Evolutionary conservation across 2,329 filamentous ascomycete species (phyloP).

Genomic region (Sporothrix protearum): DNA sequence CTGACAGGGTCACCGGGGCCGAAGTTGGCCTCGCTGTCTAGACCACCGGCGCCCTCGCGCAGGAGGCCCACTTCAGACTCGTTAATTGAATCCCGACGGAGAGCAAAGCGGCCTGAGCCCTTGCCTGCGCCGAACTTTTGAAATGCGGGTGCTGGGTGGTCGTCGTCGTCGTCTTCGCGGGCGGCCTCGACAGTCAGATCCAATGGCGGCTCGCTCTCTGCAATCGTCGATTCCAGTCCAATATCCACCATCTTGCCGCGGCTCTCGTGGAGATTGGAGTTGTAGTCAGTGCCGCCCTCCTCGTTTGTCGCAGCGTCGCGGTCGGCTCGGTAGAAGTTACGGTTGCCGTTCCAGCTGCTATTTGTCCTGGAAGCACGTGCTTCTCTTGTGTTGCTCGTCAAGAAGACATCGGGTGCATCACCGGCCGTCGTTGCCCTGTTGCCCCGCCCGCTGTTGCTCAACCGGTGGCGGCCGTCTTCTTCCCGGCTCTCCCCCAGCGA

Average conservation of each 20-base stretch:
- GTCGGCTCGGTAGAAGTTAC: conserved; percentile 39
- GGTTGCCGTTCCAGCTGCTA: conserved; percentile 62
- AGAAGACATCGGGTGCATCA: neutral
- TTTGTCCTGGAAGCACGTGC: conserved; percentile 46
- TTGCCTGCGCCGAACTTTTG: conserved; percentile 51
- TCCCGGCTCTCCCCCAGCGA: conserved; percentile 55
- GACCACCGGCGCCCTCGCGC: conserved; percentile 37
- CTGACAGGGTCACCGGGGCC: conserved; percentile 42
- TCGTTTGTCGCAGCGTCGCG: conserved; percentile 30
- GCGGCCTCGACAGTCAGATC: conserved; percentile 45
- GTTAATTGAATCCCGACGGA: conserved; percentile 43
- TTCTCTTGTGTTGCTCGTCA: neutral
- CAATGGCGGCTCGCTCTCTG: conserved; percentile 57
- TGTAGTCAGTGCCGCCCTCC: conserved; percentile 33
- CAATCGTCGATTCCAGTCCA: conserved; percentile 67
- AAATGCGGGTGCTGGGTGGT: conserved; percentile 53
- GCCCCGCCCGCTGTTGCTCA: conserved; percentile 36
- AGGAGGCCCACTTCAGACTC: conserved; percentile 49
- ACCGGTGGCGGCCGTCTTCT: conserved; percentile 33
- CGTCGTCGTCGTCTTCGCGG: conserved; percentile 20
- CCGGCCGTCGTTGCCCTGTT: conserved; percentile 30
- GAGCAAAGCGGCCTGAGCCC: conserved; percentile 40
- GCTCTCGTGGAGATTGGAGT: conserved; percentile 30
- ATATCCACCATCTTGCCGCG: conserved; percentile 81
- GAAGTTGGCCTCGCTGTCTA: conserved; percentile 35